Percentiles rank a stretch among this genome's conserved stretches.
These are phyloP conservation scores for Gossypium gossypioides DNA, from an alignment of 441 rosid genomes.

Conservation along the genomic window DNA sequence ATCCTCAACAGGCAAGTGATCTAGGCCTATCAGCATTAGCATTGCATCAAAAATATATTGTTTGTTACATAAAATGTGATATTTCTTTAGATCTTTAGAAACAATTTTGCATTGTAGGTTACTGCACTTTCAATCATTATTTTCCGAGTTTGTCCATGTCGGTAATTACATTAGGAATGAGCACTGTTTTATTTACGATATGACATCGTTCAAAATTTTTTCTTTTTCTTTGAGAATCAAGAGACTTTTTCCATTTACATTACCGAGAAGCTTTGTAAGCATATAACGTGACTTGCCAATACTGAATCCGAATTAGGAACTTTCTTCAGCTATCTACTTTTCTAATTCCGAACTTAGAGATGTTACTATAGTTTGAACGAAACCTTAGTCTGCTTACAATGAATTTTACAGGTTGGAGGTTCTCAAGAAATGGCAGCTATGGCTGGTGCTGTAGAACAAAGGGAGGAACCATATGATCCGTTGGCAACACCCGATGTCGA, in stretches of 20 bases:
- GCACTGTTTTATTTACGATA: neutral
- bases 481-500: conserved; percentile 78
- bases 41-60: neutral
- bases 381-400: neutral
- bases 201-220: neutral
- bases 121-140: neutral
- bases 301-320: neutral
- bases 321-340: neutral
- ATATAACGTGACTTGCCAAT: neutral
- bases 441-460: conserved; percentile 52
- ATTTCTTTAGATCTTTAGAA: neutral
- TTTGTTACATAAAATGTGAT: neutral
- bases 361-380: neutral
- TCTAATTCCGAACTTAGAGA: neutral
- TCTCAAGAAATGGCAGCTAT: conserved; percentile 45
- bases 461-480: conserved; percentile 70
- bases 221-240: neutral
- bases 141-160: neutral
- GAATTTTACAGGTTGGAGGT: conserved; percentile 55
- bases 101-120: neutral
- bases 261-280: neutral
- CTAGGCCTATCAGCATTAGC: neutral
- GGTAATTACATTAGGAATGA: neutral
- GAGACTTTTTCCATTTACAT: neutral
- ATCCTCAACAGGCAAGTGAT: conserved; percentile 61